These are phyloP conservation scores for Diaporthe amygdali DNA, from an alignment of 2,329 filamentous ascomycete species.

Conservation along the genomic window DNA sequence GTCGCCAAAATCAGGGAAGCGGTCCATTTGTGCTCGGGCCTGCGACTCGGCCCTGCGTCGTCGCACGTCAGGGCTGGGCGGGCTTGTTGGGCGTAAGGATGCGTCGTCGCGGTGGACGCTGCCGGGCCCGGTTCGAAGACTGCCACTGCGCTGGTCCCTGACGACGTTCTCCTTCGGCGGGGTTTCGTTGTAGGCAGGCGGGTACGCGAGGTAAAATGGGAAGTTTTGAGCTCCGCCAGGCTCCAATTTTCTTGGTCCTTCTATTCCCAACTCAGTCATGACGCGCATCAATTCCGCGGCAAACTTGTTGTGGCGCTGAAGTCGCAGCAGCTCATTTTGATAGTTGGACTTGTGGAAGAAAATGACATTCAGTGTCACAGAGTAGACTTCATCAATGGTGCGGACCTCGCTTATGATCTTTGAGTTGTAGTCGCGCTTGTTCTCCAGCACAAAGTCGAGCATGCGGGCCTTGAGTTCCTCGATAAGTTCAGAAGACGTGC, in stretches of 20 bases:
- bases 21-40: constrained; percentile 7
- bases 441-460: constrained; percentile 79
- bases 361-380: constrained; percentile 86
- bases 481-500: constrained; percentile 82
- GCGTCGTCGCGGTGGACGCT: neutral
- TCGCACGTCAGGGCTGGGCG: neutral
- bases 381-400: constrained; percentile 81
- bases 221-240: constrained; percentile 71
- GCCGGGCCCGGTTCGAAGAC: constrained; percentile 4
- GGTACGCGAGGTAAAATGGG: constrained; percentile 59
- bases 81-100: neutral
- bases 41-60: constrained; percentile 21
- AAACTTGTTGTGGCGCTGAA: constrained; percentile 92
- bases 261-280: constrained; percentile 83
- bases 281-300: constrained; percentile 88
- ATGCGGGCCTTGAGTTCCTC: constrained; percentile 81
- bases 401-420: constrained; percentile 70
- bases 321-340: constrained; percentile 90
- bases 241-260: constrained; percentile 78
- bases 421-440: constrained; percentile 77
- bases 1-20: constrained; percentile 21
- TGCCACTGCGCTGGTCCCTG: constrained; percentile 20
- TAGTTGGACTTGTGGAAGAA: constrained; percentile 98
- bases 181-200: constrained; percentile 33
- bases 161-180: constrained; percentile 8